phyloP scores from a whole-genome alignment of 1,284 basidiomycete species.

The Bjerkandera adusta region DNA sequence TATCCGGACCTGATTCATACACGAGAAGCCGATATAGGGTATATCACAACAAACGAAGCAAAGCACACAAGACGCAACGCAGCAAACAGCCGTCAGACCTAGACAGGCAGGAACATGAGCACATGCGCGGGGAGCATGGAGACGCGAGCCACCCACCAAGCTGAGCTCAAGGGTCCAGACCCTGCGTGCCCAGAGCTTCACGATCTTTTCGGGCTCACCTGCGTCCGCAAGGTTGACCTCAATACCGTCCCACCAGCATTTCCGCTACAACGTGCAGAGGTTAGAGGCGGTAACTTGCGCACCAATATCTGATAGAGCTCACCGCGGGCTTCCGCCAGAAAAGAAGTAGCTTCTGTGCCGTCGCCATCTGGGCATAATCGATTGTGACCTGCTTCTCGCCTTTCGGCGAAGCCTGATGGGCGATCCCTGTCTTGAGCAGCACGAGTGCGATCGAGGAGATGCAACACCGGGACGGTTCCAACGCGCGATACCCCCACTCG shows the following conservation, averaged over 20 bases:
- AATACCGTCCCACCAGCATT: slow-evolving; percentile 99
- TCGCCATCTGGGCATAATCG: slow-evolving; percentile 92
- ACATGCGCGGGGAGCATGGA: neutral
- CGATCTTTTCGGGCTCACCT: slow-evolving; percentile 49
- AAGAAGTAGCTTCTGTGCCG: slow-evolving; percentile 94
- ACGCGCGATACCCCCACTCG: slow-evolving; percentile 94
- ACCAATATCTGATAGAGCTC: slow-evolving; percentile 33
- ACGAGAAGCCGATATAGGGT: neutral
- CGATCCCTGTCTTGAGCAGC: slow-evolving; percentile 95
- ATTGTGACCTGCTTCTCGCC: slow-evolving; percentile 72
- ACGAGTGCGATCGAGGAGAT: slow-evolving; percentile 98
- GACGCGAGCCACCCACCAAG: slow-evolving; percentile 78
- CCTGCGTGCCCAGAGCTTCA: slow-evolving; percentile 94
- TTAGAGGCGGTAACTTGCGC: slow-evolving; percentile 6
- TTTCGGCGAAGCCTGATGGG: slow-evolving; percentile 54
- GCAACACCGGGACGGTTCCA: slow-evolving; percentile 94
- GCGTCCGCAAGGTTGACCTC: slow-evolving; percentile 78
- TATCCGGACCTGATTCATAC: neutral
- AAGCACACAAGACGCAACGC: neutral
- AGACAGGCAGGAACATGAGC: neutral
- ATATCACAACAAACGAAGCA: slow-evolving; percentile 1
- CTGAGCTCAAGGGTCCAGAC: slow-evolving; percentile 99
- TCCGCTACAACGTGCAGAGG: slow-evolving; percentile 57
- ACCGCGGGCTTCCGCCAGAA: slow-evolving; percentile 99
- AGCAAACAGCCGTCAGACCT: slow-evolving; percentile 4